Base-by-base conservation (phyloP, 1,284 basidiomycete species). In the Leccinum solheimii region DNA sequence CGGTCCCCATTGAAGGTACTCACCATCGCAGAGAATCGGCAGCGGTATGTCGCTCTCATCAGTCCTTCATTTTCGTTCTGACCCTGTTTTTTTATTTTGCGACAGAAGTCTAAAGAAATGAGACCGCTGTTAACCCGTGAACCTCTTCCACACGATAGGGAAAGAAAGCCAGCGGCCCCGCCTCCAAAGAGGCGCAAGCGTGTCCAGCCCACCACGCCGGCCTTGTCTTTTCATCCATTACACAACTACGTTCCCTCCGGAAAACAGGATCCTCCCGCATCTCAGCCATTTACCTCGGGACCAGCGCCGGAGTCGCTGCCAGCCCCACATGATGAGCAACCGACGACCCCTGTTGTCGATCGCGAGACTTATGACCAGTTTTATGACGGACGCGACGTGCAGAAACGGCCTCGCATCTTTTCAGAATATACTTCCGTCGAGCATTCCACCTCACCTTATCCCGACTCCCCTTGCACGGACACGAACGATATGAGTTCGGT, bases 131-230 rank as follows among this genome's bases (percentile, higher is more conserved):
- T 63, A 32, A 69, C 72, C 10, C 56, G 8, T 7, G 62, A 64
- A 2, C 72, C 74, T 5, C 75, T 74, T 21, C 26, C 64, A 49
- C 56, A 59, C 21, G 62, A 65, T 26, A 72, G 73, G 59, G 64
- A 67, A 60, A 75, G 19, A 65, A 75, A 36, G 40, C 59, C 57
- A 27, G 2, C 53, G 3, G 3, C 59, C 11, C 73, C 27, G 48
- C 55, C 62, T 27, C 48, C 11, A 9, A 75, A 64, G 57, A 70
- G 59, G 62, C 75, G 75, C 64, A 77, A 63, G 61, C 64, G 56
- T 13, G 2, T 21, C 14, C 0, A 21, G 11, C 72, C 72, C 21
- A 50, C 62, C 30, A 74, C 58, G 16, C 64, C 72, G 3, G 48
- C 19, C 50, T 21, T 69, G 7, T 5, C 59, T 19, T 77, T 67